These are phyloP conservation scores for Debaryomyces hansenii DNA, from an alignment of 805 yeast species.

Conservation along the genomic window DNA sequence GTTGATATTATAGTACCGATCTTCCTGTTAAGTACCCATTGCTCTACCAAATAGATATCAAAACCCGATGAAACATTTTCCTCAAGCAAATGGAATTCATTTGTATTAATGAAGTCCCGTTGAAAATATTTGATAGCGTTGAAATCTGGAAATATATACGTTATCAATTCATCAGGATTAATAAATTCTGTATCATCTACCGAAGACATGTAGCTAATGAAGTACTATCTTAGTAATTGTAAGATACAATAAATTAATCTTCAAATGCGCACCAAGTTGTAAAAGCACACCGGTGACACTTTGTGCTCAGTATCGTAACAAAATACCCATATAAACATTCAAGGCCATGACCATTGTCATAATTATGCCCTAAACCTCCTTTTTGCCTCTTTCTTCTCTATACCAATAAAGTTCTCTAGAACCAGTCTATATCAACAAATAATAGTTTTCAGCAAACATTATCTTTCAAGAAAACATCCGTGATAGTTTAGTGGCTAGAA, in stretches of 20 bases:
- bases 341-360: too few relatives aligned
- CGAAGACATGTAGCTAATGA: not conserved
- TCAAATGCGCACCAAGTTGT: too few relatives aligned
- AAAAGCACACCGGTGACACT: too few relatives aligned
- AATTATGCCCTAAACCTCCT: too few relatives aligned
- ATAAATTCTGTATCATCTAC: not conserved
- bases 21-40: slow-evolving; percentile 81
- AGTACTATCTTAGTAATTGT: too few relatives aligned
- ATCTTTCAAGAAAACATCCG: slow-evolving; percentile 2
- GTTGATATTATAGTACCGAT: slow-evolving; percentile 70
- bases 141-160: slow-evolving; percentile 56
- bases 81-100: slow-evolving; percentile 43
- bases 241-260: too few relatives aligned
- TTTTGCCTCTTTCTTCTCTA: too few relatives aligned
- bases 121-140: slow-evolving; percentile 51
- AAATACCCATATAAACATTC: too few relatives aligned
- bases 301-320: too few relatives aligned
- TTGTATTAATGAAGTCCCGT: slow-evolving; percentile 31
- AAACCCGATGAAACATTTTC: slow-evolving; percentile 63
- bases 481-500: slow-evolving; percentile 11
- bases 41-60: slow-evolving; percentile 90
- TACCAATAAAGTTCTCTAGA: too few relatives aligned
- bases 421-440: too few relatives aligned
- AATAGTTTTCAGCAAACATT: not conserved
- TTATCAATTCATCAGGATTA: slow-evolving; percentile 23